These are phyloP conservation scores for Cnidoscolus chayamansa DNA, from an alignment of 441 rosid genomes.

Conservation along the genomic window DNA sequence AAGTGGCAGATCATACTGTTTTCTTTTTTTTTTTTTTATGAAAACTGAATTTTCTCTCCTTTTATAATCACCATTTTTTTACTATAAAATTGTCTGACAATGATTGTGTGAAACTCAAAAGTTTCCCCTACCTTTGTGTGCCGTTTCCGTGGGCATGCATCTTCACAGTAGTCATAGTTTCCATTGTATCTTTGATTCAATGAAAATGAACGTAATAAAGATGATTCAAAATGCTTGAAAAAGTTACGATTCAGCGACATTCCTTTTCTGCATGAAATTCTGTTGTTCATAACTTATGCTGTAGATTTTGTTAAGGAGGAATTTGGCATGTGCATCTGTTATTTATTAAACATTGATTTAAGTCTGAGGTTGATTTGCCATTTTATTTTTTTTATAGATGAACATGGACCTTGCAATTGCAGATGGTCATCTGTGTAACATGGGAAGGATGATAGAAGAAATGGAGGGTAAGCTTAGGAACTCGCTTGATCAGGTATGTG, in stretches of 20 bases:
- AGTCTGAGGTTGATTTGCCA: background rate
- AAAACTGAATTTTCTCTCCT: background rate
- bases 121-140: background rate
- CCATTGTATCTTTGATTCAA: background rate
- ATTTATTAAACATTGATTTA: background rate
- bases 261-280: background rate
- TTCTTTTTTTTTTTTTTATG: background rate
- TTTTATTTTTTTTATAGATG: slow-evolving; percentile 45
- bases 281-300: background rate
- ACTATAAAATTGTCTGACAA: background rate
- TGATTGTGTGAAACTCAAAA: background rate
- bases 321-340: background rate
- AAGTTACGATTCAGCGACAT: background rate
- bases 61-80: background rate
- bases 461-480: slow-evolving; percentile 92
- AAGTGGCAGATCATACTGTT: background rate
- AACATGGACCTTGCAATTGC: slow-evolving; percentile 73
- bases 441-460: slow-evolving; percentile 99
- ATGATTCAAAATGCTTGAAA: slow-evolving; percentile 1
- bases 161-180: background rate
- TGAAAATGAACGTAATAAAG: background rate
- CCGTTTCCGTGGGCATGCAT: background rate
- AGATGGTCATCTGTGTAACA: slow-evolving; percentile 91
- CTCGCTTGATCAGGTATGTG: slow-evolving; percentile 82
- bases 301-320: background rate